A percentile compares a stretch with the other conserved stretches of the same genome.
Conservation (phyloP, 768 basidiomycete species). For the Suillus subaureus region DNA sequence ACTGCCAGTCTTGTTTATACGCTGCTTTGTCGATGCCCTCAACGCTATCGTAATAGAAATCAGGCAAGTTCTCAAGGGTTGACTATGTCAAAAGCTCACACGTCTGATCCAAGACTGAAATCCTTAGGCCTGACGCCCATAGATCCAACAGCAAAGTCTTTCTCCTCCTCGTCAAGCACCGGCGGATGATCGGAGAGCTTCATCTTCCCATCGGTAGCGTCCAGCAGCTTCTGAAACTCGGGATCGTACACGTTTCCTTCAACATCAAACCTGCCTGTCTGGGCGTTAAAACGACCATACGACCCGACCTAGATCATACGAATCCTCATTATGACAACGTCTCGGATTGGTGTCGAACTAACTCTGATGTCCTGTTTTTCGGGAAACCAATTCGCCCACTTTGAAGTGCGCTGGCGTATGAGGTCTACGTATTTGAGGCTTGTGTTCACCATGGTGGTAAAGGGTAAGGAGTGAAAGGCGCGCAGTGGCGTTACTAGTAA, state of each 20-base stretch:
- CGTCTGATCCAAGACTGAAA: slow-evolving; percentile 13
- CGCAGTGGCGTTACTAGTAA: slow-evolving; percentile 1
- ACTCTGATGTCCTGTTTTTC: slow-evolving; percentile 33
- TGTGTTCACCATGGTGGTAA: background rate
- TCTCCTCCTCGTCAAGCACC: slow-evolving; percentile 19
- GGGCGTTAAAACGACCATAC: slow-evolving; percentile 28
- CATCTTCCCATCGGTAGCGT: slow-evolving; percentile 20
- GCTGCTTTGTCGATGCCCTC: slow-evolving; percentile 32
- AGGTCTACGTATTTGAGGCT: slow-evolving; percentile 37
- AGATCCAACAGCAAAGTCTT: slow-evolving; percentile 26
- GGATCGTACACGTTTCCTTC: slow-evolving; percentile 29
- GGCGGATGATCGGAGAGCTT: slow-evolving; percentile 24
- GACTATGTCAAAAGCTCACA: slow-evolving; percentile 13
- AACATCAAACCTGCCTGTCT: slow-evolving; percentile 29
- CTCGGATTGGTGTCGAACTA: slow-evolving; percentile 1
- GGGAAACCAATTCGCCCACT: slow-evolving; percentile 42
- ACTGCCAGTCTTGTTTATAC: slow-evolving; percentile 38
- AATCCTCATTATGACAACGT: background rate
- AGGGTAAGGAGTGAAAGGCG: background rate
- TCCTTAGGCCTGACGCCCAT: slow-evolving; percentile 17
- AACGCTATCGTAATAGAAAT: slow-evolving; percentile 5
- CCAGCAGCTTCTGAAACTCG: slow-evolving; percentile 15
- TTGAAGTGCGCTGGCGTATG: slow-evolving; percentile 30
- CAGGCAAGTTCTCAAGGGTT: background rate
- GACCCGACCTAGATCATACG: slow-evolving; percentile 26